phyloP scores from a whole-genome alignment of 441 rosid species.

The Populus hybrid region DNA sequence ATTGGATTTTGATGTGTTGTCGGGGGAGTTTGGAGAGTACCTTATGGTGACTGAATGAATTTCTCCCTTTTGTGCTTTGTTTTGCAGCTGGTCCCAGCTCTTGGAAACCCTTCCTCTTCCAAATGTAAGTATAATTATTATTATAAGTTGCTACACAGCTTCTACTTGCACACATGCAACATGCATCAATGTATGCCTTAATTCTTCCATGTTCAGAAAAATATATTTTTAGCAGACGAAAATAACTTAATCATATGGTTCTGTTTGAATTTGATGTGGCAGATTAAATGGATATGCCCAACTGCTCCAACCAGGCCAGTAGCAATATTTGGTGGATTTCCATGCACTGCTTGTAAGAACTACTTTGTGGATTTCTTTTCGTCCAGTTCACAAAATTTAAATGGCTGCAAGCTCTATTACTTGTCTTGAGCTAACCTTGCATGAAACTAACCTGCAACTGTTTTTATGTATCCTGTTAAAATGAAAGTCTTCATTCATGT shows the following conservation, averaged over 20 bases:
- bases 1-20: neutral
- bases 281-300: slow-evolving; percentile 98
- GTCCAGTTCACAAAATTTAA: neutral
- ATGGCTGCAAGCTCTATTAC: too few species aligned
- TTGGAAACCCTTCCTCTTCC: slow-evolving; percentile 78
- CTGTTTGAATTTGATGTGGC: slow-evolving; percentile 15
- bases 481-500: neutral
- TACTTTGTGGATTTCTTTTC: neutral
- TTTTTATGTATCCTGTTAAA: neutral
- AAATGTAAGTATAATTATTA: slow-evolving; percentile 46
- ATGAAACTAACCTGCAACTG: neutral
- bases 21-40: neutral
- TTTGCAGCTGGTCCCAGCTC: slow-evolving; percentile 74
- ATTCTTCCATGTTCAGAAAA: neutral
- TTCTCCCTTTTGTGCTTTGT: slow-evolving; percentile 19
- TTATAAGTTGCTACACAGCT: neutral
- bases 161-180: slow-evolving; percentile 12
- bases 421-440: neutral
- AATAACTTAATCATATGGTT: slow-evolving; percentile 12
- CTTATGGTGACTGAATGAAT: slow-evolving; percentile 16
- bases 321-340: slow-evolving; percentile 75
- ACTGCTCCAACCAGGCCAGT: slow-evolving; percentile 90
- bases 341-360: slow-evolving; percentile 82
- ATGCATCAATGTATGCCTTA: slow-evolving; percentile 8
- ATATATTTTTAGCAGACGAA: neutral